These are phyloP conservation scores for Davidsoniella virescens DNA, from an alignment of 2,329 filamentous ascomycete genomes.

Conservation along the genomic window DNA sequence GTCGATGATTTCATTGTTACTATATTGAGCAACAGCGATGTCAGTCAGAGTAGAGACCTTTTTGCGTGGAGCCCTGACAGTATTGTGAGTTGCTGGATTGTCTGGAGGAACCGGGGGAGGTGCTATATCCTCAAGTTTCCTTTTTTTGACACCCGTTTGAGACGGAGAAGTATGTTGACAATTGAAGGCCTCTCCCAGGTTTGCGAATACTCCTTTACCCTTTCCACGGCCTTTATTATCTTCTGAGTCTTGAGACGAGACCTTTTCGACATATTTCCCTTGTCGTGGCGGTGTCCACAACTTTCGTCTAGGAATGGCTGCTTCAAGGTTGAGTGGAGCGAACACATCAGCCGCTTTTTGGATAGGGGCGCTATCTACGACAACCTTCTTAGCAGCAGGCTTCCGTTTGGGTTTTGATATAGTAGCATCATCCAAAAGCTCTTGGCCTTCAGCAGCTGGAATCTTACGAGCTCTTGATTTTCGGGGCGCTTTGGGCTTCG, in stretches of 20 bases:
- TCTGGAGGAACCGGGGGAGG: not conserved
- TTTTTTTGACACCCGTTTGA: not conserved
- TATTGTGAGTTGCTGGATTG: not conserved
- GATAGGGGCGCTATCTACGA: not conserved
- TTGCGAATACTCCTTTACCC: not conserved
- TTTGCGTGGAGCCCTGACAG: slow-evolving; percentile 9
- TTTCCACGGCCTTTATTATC: not conserved
- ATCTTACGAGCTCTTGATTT: not conserved
- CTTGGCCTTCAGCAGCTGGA: not conserved
- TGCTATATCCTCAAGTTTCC: not conserved
- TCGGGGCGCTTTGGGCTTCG: slow-evolving; percentile 2
- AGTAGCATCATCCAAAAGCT: not conserved
- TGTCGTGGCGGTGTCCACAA: slow-evolving; percentile 6
- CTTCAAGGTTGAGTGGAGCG: slow-evolving; percentile 7
- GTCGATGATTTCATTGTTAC: slow-evolving; percentile 6
- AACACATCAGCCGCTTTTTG: not conserved
- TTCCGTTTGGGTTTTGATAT: not conserved
- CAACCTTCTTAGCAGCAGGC: not conserved
- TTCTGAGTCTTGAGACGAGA: not conserved
- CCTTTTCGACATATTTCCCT: not conserved
- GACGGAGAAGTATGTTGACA: not conserved
- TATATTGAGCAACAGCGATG: slow-evolving; percentile 10
- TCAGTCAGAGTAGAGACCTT: slow-evolving; percentile 11
- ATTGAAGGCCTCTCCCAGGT: not conserved
- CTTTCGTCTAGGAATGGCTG: slow-evolving; percentile 4